These are phyloP conservation scores for Balansia obtecta DNA, from an alignment of 2,329 filamentous ascomycete species.

Conservation along the genomic window DNA sequence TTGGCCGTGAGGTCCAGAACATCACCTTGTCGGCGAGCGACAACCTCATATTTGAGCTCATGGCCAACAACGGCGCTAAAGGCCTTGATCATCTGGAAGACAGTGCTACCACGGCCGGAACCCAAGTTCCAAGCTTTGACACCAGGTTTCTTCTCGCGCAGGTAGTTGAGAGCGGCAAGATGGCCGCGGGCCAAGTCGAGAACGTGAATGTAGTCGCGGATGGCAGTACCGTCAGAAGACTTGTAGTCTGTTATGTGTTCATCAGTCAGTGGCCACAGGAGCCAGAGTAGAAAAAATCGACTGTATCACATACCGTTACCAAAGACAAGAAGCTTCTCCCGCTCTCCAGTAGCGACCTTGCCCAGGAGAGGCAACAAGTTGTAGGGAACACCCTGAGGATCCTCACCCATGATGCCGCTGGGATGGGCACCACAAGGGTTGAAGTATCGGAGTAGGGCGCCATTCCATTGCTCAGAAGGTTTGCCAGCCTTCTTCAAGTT, in stretches of 20 bases:
- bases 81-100: slow-evolving; percentile 94
- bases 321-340: slow-evolving; percentile 88
- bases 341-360: slow-evolving; percentile 89
- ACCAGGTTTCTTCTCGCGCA: slow-evolving; percentile 72
- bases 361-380: slow-evolving; percentile 90
- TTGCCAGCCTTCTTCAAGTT: slow-evolving; percentile 72
- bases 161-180: slow-evolving; percentile 79
- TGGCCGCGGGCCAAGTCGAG: slow-evolving; percentile 81
- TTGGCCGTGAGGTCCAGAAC: slow-evolving; percentile 93
- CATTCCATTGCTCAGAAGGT: slow-evolving; percentile 76
- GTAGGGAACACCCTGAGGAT: slow-evolving; percentile 89
- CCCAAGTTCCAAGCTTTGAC: slow-evolving; percentile 95
- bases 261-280: slow-evolving; percentile 10
- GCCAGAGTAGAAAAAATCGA: neutral
- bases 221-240: slow-evolving; percentile 83
- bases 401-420: slow-evolving; percentile 94
- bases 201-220: slow-evolving; percentile 97
- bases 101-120: slow-evolving; percentile 86
- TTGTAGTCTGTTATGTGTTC: slow-evolving; percentile 55
- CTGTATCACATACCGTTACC: slow-evolving; percentile 62
- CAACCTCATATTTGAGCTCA: slow-evolving; percentile 77
- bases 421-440: slow-evolving; percentile 94
- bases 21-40: slow-evolving; percentile 70
- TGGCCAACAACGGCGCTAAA: slow-evolving; percentile 81
- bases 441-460: slow-evolving; percentile 87